These are phyloP conservation scores for Vigna unguiculata DNA, from an alignment of 306 rosid genomes.

Conservation along the genomic window DNA sequence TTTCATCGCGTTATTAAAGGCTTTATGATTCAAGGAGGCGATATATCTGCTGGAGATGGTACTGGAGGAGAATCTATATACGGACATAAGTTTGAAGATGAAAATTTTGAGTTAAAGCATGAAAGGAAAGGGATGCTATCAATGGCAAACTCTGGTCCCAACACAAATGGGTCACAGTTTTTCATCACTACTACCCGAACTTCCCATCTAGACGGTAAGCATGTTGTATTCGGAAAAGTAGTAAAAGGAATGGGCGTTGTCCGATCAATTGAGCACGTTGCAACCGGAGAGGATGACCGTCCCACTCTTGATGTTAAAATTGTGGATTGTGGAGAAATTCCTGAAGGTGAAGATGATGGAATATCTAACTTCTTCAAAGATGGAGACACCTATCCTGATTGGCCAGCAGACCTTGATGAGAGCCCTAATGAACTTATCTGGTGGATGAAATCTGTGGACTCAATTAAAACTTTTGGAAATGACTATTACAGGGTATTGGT, in stretches of 20 bases:
- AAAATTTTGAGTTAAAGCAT: constrained; percentile 86
- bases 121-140: constrained; percentile 97
- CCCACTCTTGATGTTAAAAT: constrained; percentile 65
- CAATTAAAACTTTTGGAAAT: constrained; percentile 78
- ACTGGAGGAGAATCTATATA: constrained; percentile 93
- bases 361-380: constrained; percentile 82
- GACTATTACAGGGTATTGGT: constrained; percentile 73
- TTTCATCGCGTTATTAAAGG: constrained; percentile 82
- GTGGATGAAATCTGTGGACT: constrained; percentile 83
- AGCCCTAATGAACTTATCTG: constrained; percentile 71
- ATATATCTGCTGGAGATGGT: constrained; percentile 91
- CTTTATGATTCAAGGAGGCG: constrained; percentile 95
- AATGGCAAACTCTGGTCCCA: constrained; percentile 86
- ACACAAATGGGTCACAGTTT: constrained; percentile 92
- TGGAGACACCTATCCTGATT: constrained; percentile 86
- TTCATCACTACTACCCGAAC: constrained; percentile 85
- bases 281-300: constrained; percentile 52
- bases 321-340: constrained; percentile 83
- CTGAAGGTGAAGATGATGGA: constrained; percentile 77
- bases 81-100: constrained; percentile 85
- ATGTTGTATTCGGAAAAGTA: constrained; percentile 90
- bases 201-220: constrained; percentile 85
- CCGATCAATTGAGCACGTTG: constrained; percentile 77
- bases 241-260: constrained; percentile 92
- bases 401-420: constrained; percentile 89